Conservation (phyloP, 768 basidiomycete genomes). For the Pisolithus marmoratus region DNA sequence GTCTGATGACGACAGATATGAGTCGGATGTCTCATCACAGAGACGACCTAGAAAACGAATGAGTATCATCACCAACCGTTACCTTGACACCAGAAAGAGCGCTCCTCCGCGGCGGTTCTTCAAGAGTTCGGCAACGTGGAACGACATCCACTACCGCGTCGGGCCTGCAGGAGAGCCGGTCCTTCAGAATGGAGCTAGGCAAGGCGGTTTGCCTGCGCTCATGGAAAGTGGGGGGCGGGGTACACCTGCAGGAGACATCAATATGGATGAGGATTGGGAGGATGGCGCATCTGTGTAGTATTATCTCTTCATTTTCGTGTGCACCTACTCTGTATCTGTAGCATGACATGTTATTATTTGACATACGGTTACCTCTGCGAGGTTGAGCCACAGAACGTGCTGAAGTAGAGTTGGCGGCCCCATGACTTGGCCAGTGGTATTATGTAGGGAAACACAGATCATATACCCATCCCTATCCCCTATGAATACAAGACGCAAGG, state of each 20-base stretch:
- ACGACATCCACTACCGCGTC: constrained; percentile 21
- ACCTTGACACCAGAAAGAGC: constrained; percentile 36
- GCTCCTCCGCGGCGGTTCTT: constrained; percentile 51
- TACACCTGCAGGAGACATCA: constrained; percentile 9
- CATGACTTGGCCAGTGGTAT: too few relatives aligned
- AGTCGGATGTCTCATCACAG: constrained; percentile 44
- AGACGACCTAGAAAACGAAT: constrained; percentile 49
- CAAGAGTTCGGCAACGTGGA: constrained; percentile 39
- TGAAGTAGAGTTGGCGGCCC: too few relatives aligned
- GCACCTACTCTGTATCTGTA: constrained; percentile 4
- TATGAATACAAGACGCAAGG: too few relatives aligned
- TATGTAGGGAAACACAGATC: too few relatives aligned
- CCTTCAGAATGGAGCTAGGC: constrained; percentile 14
- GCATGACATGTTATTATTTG: too few relatives aligned
- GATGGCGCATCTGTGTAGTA: constrained; percentile 21
- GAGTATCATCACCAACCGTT: constrained; percentile 62
- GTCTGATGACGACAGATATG: constrained; percentile 42
- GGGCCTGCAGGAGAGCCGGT: constrained; percentile 17
- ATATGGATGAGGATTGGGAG: constrained; percentile 27
- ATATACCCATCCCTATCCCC: too few relatives aligned
- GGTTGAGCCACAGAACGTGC: too few relatives aligned
- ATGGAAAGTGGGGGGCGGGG: constrained; percentile 21
- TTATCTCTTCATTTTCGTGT: neutral
- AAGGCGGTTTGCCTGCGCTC: constrained; percentile 15
- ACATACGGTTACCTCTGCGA: too few relatives aligned